Percentiles rank a stretch among this genome's conserved stretches.
Conservation (phyloP, 1,284 basidiomycete genomes). For the Austroboletus novae-zelandiae region DNA sequence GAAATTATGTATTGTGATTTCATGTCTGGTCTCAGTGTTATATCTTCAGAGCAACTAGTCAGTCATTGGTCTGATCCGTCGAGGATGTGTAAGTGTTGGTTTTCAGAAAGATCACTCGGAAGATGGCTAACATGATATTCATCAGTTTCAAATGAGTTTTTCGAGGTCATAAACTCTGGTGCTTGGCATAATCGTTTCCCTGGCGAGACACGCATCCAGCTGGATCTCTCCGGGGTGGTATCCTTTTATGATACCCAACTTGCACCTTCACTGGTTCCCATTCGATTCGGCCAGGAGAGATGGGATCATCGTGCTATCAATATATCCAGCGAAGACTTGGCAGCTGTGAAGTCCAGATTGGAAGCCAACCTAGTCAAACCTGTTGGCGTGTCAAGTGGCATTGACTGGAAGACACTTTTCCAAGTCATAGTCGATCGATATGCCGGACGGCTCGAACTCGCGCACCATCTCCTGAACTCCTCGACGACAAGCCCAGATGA, state of each 20-base stretch:
- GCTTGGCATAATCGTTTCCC: conserved; percentile 36
- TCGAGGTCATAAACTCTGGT: conserved; percentile 27
- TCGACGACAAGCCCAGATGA: neutral
- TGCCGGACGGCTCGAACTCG: conserved; percentile 40
- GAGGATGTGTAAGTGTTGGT: neutral
- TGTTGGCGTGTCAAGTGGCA: conserved; percentile 27
- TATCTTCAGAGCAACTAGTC: conserved; percentile 31
- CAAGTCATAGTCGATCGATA: conserved; percentile 38
- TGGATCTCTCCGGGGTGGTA: conserved; percentile 29
- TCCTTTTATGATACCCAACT: no score
- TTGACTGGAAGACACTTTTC: conserved; percentile 40
- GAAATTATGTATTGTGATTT: conserved; percentile 55
- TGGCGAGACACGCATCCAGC: conserved; percentile 35
- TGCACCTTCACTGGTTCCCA: conserved; percentile 26
- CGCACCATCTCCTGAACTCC: conserved; percentile 37
- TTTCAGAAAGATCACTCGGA: neutral
- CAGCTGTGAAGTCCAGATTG: conserved; percentile 17
- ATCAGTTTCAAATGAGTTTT: neutral
- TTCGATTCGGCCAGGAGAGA: conserved; percentile 25
- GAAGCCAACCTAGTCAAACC: conserved; percentile 20
- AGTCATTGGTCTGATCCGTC: neutral
- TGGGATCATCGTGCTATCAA: conserved; percentile 31
- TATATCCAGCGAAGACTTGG: conserved; percentile 25
- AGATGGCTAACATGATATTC: neutral
- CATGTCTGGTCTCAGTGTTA: conserved; percentile 37